Evolutionary conservation across 1,284 basidiomycete genomes (phyloP).

Genomic region (Papiliotrema terrestris): DNA sequence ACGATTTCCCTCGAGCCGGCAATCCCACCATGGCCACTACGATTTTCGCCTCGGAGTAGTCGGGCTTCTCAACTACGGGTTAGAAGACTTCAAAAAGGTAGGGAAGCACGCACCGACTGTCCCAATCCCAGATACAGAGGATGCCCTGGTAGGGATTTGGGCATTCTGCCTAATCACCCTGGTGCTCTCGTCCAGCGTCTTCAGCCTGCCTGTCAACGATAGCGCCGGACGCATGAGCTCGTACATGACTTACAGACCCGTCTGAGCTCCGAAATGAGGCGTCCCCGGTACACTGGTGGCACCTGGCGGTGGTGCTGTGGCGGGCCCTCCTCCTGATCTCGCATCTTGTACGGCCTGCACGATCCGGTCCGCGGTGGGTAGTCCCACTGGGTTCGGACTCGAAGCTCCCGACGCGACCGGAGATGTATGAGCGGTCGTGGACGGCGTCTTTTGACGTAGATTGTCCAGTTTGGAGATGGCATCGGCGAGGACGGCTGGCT

Average conservation of each 20-base stretch:
- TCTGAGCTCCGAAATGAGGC: slow-evolving; percentile 49
- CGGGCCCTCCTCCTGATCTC: neutral
- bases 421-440: slow-evolving; percentile 22
- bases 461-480: slow-evolving; percentile 43
- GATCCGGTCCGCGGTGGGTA: slow-evolving; percentile 6
- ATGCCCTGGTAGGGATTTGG: slow-evolving; percentile 41
- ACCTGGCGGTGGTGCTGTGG: neutral
- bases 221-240: neutral
- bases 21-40: slow-evolving; percentile 94
- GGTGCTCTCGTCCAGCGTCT: slow-evolving; percentile 46
- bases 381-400: slow-evolving; percentile 24
- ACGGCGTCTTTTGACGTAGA: slow-evolving; percentile 29
- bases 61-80: slow-evolving; percentile 79
- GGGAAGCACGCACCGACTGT: slow-evolving; percentile 35
- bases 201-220: slow-evolving; percentile 25
- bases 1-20: slow-evolving; percentile 79
- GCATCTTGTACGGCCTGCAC: slow-evolving; percentile 3
- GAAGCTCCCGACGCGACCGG: slow-evolving; percentile 30
- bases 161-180: slow-evolving; percentile 42
- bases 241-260: slow-evolving; percentile 32
- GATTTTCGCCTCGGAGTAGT: slow-evolving; percentile 97
- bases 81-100: neutral
- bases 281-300: slow-evolving; percentile 37
- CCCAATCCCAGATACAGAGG: slow-evolving; percentile 50
- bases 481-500: slow-evolving; percentile 37